Conservation (phyloP, 805 yeast genomes). For the Lipomyces sp. region DNA sequence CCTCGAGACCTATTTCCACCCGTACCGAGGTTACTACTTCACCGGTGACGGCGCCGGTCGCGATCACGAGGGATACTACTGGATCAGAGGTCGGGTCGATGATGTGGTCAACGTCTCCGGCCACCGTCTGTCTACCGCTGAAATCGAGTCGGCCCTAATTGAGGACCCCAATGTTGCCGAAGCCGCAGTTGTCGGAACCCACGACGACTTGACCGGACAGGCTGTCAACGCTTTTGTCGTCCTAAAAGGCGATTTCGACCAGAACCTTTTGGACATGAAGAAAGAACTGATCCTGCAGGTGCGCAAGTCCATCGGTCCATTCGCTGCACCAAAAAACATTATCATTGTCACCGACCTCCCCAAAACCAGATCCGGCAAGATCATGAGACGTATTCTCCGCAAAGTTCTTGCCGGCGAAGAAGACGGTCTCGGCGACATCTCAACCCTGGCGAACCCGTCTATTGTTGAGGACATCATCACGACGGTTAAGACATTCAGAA, state of each 20-base stretch:
- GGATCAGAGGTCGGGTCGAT: constrained; percentile 98
- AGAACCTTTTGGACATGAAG: constrained; percentile 53
- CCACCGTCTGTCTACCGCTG: constrained; percentile 97
- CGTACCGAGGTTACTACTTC: constrained; percentile 92
- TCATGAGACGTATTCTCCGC: constrained; percentile 96
- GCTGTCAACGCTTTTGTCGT: constrained; percentile 95
- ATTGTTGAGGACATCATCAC: constrained; percentile 75
- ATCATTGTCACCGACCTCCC: constrained; percentile 89
- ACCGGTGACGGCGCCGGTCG: constrained; percentile 99
- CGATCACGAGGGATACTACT: constrained; percentile 93
- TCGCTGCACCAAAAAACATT: constrained; percentile 93
- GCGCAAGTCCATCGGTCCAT: constrained; percentile 86
- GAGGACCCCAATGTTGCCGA: constrained; percentile 84
- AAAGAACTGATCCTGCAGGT: constrained; percentile 82
- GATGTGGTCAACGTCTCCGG: constrained; percentile 98
- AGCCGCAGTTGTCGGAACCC: constrained; percentile 94
- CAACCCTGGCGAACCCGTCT: constrained; percentile 85
- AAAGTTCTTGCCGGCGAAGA: constrained; percentile 91
- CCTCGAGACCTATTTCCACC: constrained; percentile 88
- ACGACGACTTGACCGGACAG: constrained; percentile 96
- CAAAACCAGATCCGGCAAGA: constrained; percentile 97
- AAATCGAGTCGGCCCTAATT: constrained; percentile 88
- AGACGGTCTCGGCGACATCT: constrained; percentile 88
- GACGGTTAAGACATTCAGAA: constrained; percentile 32
- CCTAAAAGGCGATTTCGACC: constrained; percentile 59